Base-by-base conservation (phyloP, 2,329 filamentous ascomycete species). In the Claviceps purpurea region DNA sequence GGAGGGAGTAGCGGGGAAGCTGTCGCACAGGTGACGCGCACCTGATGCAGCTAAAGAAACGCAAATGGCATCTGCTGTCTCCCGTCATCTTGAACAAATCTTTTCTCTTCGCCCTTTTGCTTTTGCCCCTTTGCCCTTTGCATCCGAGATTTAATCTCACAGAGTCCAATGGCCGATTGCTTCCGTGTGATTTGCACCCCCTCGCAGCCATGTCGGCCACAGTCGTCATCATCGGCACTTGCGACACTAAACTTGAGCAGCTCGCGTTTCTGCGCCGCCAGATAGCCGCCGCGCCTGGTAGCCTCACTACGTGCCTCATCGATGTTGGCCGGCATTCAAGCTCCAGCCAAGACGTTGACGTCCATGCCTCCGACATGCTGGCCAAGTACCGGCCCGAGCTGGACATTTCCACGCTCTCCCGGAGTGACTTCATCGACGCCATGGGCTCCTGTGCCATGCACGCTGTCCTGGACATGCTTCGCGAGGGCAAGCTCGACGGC, bases 211-310 rank as follows among this genome's bases (percentile, higher is more conserved):
- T 54, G 53, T 37, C 47, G n/a, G 64, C 65, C 3, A 70, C 64
- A 41, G 72, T 84, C 44, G 68, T 73, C 44, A 62, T 85, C 20
- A 63, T 85, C 22, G 81, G 81, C 20, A 85, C 80, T 14, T 81
- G 77, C 59, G 82, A 85, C 59, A 83, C 80, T 37, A 85, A 85
- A 61, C 68, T 81, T 11, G 63, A 74, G 5, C 80, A 85, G 60
- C 68, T 82, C 1, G 64, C 77, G 3, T 82, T 74, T 59, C 65
- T 82, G 2, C 71, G 72, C 47, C 63, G 71, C 3, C 67, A 70
- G 41, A 73, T 82, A 51, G 58, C 70, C 14, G 51, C 60, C 4
- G 50, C 45, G 3, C 34, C 55, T 8, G 38, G 48, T 6, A 11
- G 46, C 7, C 55, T 59, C 6, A 50, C 54, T 1, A 57, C 64